Evolutionary conservation across 352 stramenopile genomes (phyloP).

Genomic region (Phytophthora agathidicida): DNA sequence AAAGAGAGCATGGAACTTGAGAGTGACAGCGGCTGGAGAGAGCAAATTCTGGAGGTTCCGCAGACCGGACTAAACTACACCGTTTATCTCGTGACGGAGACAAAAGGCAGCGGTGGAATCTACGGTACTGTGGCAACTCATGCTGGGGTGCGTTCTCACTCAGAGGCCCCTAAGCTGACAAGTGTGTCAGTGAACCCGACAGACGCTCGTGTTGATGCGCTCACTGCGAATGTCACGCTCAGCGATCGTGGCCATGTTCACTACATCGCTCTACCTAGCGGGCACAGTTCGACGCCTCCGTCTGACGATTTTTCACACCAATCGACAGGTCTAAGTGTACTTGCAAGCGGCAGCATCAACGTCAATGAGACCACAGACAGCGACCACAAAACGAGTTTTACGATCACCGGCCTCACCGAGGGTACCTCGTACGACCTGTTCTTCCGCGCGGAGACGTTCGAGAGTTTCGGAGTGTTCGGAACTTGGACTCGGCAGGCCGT

Average conservation of each 20-base stretch:
- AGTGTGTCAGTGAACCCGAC: conserved; percentile 49
- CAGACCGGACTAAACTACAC: conserved; percentile 67
- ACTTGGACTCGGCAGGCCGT: conserved; percentile 55
- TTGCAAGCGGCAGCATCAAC: conserved; percentile 35
- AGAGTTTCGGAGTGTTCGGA: conserved; percentile 71
- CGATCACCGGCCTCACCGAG: conserved; percentile 55
- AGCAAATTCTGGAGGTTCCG: conserved; percentile 65
- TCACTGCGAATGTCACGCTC: conserved; percentile 60
- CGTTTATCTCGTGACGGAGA: conserved; percentile 79
- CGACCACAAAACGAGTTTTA: conserved; percentile 36
- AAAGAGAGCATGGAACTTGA: conserved; percentile 25
- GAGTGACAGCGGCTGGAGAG: conserved; percentile 52
- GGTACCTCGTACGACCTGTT: conserved; percentile 76
- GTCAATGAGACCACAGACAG: conserved; percentile 25
- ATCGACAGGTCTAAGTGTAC: conserved; percentile 24
- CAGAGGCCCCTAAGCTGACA: conserved; percentile 39
- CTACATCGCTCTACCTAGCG: conserved; percentile 58
- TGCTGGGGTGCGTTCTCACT: conserved; percentile 56
- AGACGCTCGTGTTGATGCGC: conserved; percentile 70
- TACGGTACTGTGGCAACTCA: conserved; percentile 76
- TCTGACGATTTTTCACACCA: conserved; percentile 17
- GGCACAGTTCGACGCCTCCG: conserved; percentile 12
- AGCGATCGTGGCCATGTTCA: conserved; percentile 63
- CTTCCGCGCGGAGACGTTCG: conserved; percentile 75
- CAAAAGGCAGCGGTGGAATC: conserved; percentile 63